Evolutionary conservation across 2,329 filamentous ascomycete species (phyloP), one percentile per base, ranked within the genome.

Genomic region (Talaromyces pinophilus): DNA sequence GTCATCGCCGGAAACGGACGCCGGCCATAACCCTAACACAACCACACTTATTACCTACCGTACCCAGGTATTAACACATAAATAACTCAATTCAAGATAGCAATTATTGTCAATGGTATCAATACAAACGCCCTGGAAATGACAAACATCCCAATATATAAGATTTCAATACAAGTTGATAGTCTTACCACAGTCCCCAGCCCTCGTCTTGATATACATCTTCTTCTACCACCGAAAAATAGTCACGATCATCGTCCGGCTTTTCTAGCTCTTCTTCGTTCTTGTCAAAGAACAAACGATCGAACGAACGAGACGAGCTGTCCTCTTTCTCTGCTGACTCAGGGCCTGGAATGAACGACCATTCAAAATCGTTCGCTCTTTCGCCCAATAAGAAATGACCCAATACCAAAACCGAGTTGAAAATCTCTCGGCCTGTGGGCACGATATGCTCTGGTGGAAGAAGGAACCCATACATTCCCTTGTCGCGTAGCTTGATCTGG

Each of bases 381-480:
- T 65, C 44, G 11, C 22, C 33, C n/a, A 69, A 19, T 10, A 66
- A 46, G 73, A 92, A 97, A 71, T 91, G 88, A 1, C 92, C 93
- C 73, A 97, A 88, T 72, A 93, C 93, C 74, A 93, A 86, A 69
- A 97, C 84, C 0, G 93, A 92, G 70, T 90, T 90, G 70, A 94
- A 88, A 48, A 94, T 86, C 78, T 99, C 95, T 77, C 94, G 89
- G 8, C 95, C 94, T 0, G 92, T 95, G 0, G 94, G 93, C 2
- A 96, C 82, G 67, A 98, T 98, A 67, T 96, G 86, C 66, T 95
- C 90, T 66, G 87, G 89, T 0, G 95, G 95, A 3, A 98, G 82
- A 59, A 99, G 81, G 76, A 98, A 99, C 0, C 95, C 95, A 76
- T 98, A 98, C 76, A 89, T 95, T 10, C 95, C 95, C 0, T 91